Percentiles rank a stretch among this genome's conserved stretches.
phyloP scores from a whole-genome alignment of 352 stramenopile species.

The Globisporangium echinulatum region DNA sequence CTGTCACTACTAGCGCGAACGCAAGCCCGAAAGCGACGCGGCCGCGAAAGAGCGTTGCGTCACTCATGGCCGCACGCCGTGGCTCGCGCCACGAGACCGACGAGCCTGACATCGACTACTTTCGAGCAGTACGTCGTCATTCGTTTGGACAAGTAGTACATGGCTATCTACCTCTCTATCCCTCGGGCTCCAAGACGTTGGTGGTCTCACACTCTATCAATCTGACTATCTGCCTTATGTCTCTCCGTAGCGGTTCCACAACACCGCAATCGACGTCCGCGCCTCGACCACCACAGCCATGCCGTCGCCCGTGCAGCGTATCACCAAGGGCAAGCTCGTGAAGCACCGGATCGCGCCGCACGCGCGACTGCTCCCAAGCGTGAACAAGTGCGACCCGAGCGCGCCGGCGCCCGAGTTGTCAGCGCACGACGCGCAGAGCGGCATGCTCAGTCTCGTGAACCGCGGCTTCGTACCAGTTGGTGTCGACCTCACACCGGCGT shows the following conservation, averaged over 20 bases:
- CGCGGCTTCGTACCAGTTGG: slow-evolving; percentile 58
- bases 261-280: slow-evolving; percentile 27
- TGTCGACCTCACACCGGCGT: slow-evolving; percentile 60
- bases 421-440: slow-evolving; percentile 51
- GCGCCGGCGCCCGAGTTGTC: slow-evolving; percentile 43
- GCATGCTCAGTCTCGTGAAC: slow-evolving; percentile 64
- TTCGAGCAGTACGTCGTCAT: slow-evolving; percentile 27
- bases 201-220: background rate
- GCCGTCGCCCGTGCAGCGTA: slow-evolving; percentile 15
- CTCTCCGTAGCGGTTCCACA: slow-evolving; percentile 29
- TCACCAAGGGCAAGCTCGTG: slow-evolving; percentile 29
- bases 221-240: background rate
- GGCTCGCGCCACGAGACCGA: slow-evolving; percentile 5
- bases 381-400: slow-evolving; percentile 60
- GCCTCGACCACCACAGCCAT: background rate
- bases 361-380: slow-evolving; percentile 54
- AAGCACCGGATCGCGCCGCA: slow-evolving; percentile 55
- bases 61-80: slow-evolving; percentile 12
- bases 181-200: no score
- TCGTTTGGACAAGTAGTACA: background rate
- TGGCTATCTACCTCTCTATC: no score
- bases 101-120: slow-evolving; percentile 34
- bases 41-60: slow-evolving; percentile 10
- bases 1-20: slow-evolving; percentile 15
- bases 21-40: slow-evolving; percentile 3